Evolutionary conservation across 768 basidiomycete species (phyloP).

Genomic region (Leccinum barrowsii): DNA sequence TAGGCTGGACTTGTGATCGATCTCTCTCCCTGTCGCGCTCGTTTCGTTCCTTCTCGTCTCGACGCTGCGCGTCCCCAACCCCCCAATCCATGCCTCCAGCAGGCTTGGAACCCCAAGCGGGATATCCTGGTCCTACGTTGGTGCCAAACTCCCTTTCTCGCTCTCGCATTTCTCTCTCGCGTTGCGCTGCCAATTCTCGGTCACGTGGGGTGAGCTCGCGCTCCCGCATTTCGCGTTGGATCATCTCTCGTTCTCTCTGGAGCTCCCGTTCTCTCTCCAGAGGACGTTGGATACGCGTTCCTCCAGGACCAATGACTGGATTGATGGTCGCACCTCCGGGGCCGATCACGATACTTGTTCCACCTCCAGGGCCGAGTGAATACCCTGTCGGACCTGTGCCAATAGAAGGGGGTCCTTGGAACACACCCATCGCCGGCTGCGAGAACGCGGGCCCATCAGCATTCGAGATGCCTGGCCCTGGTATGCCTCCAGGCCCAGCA

Average conservation of each 20-base stretch:
- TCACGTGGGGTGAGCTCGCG: conserved; percentile 22
- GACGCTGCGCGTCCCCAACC: conserved; percentile 32
- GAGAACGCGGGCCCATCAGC: conserved; percentile 17
- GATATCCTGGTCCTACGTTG: conserved; percentile 15
- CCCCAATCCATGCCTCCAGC: conserved; percentile 30
- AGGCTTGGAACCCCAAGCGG: conserved; percentile 34
- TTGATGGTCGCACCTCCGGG: conserved; percentile 22
- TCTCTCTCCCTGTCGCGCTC: conserved; percentile 32
- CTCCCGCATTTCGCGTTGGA: conserved; percentile 27
- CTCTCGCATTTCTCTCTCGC: conserved; percentile 27
- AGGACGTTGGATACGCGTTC: conserved; percentile 22
- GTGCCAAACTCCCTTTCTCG: conserved; percentile 28
- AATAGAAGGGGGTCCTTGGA: conserved; percentile 23
- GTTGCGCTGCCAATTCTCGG: conserved; percentile 17
- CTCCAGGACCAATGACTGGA: conserved; percentile 15
- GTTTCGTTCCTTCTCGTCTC: conserved; percentile 34
- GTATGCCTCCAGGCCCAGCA: conserved; percentile 4
- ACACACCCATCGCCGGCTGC: conserved; percentile 29
- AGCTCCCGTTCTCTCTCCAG: conserved; percentile 28
- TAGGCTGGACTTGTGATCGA: conserved; percentile 22
- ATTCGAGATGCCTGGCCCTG: conserved; percentile 12
- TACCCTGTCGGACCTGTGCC: conserved; percentile 19
- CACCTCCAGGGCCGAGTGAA: conserved; percentile 19
- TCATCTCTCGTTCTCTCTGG: conserved; percentile 26
- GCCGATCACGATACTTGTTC: conserved; percentile 25